Evolutionary conservation across 805 yeast genomes (phyloP), one percentile per base, ranked within the genome.

Genomic region (Myxozyma mucilagina): DNA sequence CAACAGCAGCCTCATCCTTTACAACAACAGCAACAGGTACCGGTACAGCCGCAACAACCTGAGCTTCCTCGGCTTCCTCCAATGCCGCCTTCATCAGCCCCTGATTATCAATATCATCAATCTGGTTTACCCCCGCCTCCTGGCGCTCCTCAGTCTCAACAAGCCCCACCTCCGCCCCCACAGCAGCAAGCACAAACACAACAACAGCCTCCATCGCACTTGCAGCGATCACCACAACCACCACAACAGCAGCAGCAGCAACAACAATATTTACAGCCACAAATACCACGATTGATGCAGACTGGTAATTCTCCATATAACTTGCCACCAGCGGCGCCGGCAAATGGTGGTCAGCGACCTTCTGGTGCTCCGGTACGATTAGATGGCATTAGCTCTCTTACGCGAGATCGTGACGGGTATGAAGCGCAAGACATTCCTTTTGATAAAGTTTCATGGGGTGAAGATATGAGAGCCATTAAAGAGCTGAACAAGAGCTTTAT

Each of bases 321-420:
- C 16, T 13, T 24, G 32, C 49, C 34, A 16, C 56, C 39, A 4
- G 36, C 48, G 32, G 43, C 14, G 16, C 16, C 53, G 32, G 20
- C 44, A 14, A 43, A n/a, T 13, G 13, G 44, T 8, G 44, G 13
- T 13, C 53, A 35, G 16, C 20, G 29, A 7, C 24, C 43, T 36
- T 11, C 43, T 9, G 44, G 43, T 13, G 34, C 54, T 11, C 24
- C 53, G 8, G 57, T 68, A 10, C 45, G 73, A 9, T 4, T 57
- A 84, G 24, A 76, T 74, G 42, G 72, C 83, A 38, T 71, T 8
- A 39, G 56, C 7, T 16, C 36, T 13, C 31, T 53, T 14, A n/a
- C 24, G 47, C 51, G 34, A 8, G 24, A 43, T 14, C 16, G 45
- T 20, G 61, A 35, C 11, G 51, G 41, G 7, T 45, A 52, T 42